Base-by-base conservation (phyloP, 257 asterid genomes). In the Nyctanthes arbortristis region DNA sequence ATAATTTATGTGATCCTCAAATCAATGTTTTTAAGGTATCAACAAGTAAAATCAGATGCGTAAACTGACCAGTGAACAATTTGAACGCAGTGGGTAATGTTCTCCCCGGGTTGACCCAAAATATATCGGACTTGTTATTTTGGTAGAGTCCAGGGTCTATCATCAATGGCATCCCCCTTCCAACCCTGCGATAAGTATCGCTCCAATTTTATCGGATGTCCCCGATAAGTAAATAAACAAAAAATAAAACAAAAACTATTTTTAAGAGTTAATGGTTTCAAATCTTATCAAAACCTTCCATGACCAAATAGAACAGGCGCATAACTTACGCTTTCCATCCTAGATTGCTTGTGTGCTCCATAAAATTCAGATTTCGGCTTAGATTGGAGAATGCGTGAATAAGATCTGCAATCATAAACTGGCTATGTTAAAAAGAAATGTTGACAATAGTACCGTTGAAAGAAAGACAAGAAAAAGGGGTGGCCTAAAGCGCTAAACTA, bases 31-130 rank as follows among this genome's bases (percentile, higher is more conserved):
- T 45, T n/a, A 3, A 45, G 4, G 31, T 2, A 6, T 39, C 29
- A 43, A 25, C 7, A 16, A 39, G 25, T n/a, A n/a, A n/a, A n/a
- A n/a, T 13, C 9, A 34, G 25, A 28, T 16, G 74, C 56, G 29
- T 12, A 70, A 54, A 86, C 97, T 81, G 57, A 94, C 97, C 97
- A 4, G 97, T 84, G 74, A 91, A 94, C 75, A 94, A 75, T 82
- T 85, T 94, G 79, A 80, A 83, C 36, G 85, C 73, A 56, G 69
- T 75, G 13, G 88, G 88, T 36, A 83, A 77, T 30, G 28, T 14
- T 75, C 88, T 78, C 45, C 16, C 60, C 4, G 85, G 85, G 1
- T 63, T n/a, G 52, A 73, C 88, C 76, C 76, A 75, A 65, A 78
- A 80, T 75, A 83, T 54, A 37, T 83, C 83, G 3, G 85, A 73